phyloP scores from a whole-genome alignment of 2,329 filamentous ascomycete species.

The Stagonosporopsis vannaccii region DNA sequence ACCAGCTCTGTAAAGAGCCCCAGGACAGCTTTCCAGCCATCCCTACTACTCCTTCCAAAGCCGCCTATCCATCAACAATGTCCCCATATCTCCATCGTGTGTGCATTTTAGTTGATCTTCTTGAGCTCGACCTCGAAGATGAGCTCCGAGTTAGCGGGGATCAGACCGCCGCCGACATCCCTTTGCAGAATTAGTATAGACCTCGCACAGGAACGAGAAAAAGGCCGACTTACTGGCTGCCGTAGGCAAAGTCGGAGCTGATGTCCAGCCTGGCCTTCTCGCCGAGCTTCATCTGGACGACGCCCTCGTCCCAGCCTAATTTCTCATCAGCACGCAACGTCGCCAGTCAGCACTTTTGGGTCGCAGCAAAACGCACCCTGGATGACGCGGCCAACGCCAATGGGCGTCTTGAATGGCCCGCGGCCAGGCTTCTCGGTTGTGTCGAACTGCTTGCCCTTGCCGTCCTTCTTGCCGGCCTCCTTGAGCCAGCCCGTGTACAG shows the following conservation, averaged over 20 bases:
- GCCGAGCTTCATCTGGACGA: conserved; percentile 79
- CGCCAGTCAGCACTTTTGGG: too few relatives aligned
- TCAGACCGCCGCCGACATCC: conserved; percentile 65
- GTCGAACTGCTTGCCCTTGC: conserved; percentile 69
- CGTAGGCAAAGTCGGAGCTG: conserved; percentile 64
- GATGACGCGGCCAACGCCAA: conserved; percentile 86
- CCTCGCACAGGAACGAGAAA: too few relatives aligned
- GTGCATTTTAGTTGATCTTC: conserved; percentile 40
- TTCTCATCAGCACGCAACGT: not conserved
- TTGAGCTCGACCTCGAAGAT: conserved; percentile 65
- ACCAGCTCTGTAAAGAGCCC: not conserved
- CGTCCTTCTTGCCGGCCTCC: conserved; percentile 27
- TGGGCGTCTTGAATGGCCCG: conserved; percentile 75
- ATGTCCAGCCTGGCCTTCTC: conserved; percentile 89
- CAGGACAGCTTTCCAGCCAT: not conserved
- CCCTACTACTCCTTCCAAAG: not conserved
- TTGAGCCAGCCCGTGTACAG: conserved; percentile 44
- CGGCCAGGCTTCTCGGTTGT: conserved; percentile 71
- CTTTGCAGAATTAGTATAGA: not conserved
- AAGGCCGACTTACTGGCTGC: conserved; percentile 27
- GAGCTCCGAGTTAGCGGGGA: conserved; percentile 75
- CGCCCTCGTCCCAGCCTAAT: conserved; percentile 66
- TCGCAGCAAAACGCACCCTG: conserved; percentile 65
- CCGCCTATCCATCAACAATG: not conserved
- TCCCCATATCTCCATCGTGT: not conserved